Conservation (phyloP, 2,329 filamentous ascomycete genomes). For the Aspergillus melleus region DNA sequence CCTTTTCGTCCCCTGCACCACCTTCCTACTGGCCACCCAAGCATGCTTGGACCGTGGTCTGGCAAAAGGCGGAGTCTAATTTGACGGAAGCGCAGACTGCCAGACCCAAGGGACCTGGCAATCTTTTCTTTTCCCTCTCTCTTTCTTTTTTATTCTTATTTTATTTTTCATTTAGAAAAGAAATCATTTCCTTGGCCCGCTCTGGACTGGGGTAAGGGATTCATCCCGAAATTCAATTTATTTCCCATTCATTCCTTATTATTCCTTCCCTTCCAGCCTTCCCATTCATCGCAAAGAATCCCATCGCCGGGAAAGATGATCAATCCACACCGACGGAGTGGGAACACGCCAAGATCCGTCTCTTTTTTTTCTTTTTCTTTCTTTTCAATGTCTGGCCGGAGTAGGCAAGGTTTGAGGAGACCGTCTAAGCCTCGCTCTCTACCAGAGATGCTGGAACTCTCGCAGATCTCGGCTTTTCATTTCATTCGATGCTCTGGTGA, state of each 20-base stretch:
- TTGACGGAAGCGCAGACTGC: background rate
- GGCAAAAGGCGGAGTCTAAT: background rate
- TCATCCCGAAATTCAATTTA: too few species aligned
- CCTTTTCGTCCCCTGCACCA: background rate
- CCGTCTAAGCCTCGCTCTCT: background rate
- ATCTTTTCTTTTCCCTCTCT: background rate
- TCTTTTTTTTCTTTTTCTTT: background rate
- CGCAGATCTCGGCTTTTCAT: background rate
- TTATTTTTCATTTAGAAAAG: background rate
- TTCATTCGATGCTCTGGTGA: background rate
- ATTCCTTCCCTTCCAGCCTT: too few species aligned
- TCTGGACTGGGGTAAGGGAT: too few species aligned
- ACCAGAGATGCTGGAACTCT: background rate
- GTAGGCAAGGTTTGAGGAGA: background rate
- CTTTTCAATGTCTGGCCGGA: background rate
- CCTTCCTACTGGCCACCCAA: conserved; percentile 2
- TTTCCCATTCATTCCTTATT: too few species aligned
- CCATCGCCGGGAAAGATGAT: background rate
- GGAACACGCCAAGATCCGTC: background rate
- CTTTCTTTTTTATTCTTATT: background rate
- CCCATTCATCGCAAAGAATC: too few species aligned
- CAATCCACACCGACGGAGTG: background rate
- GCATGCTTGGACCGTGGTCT: conserved; percentile 6
- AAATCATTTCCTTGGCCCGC: background rate
- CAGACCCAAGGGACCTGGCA: too few species aligned